phyloP scores from a whole-genome alignment of 257 asterid species.

The Lycium barbarum region DNA sequence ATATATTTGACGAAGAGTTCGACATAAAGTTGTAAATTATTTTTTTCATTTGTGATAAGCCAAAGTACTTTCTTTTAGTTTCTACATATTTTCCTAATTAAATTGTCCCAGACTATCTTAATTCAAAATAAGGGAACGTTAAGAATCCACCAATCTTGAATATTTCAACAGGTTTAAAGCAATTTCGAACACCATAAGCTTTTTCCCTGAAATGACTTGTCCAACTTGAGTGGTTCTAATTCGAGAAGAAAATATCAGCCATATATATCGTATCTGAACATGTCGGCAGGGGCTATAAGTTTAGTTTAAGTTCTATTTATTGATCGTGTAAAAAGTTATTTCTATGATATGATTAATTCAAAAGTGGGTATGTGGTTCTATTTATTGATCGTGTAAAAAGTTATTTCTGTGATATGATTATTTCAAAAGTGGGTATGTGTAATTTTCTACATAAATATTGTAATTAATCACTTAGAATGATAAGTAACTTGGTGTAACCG shows the following conservation, averaged over 20 bases:
- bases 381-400: no score
- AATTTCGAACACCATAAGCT: neutral
- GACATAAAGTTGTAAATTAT: neutral
- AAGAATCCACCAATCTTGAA: neutral
- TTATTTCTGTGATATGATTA: no score
- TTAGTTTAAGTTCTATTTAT: no score
- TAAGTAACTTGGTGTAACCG: no score
- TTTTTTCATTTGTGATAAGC: neutral
- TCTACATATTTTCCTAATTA: neutral
- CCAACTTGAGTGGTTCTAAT: neutral
- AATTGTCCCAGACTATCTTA: neutral
- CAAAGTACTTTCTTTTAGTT: neutral
- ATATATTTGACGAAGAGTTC: neutral
- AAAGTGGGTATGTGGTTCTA: no score
- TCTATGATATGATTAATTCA: no score
- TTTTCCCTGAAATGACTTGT: neutral
- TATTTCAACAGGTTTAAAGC: neutral
- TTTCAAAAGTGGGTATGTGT: no score
- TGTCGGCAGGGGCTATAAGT: no score
- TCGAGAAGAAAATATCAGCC: neutral
- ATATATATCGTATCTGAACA: no score
- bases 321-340: no score
- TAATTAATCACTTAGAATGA: no score
- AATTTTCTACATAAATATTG: no score
- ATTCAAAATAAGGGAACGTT: neutral